Evolutionary conservation across 345 rosid species (phyloP), one percentile per base, ranked within the genome.

Genomic region (Stellera chamaejasme): DNA sequence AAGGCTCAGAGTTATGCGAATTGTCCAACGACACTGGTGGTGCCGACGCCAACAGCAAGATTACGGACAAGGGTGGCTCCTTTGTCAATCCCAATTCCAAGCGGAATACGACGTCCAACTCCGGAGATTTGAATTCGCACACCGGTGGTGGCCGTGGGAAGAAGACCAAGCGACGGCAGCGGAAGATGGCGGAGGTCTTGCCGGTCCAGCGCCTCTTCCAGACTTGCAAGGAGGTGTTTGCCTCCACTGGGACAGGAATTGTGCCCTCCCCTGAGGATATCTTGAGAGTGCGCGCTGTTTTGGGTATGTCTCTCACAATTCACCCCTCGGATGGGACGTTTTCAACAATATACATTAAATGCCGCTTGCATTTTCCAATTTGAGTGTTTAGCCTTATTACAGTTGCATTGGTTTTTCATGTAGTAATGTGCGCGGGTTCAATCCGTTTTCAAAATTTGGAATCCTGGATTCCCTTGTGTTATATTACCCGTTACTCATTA

Each of bases 181-280:
- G 15, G 46, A 67, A 64, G 74, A 67, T 11, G 72, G 42, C 6
- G 59, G 51, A 11, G 14, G 48, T 54, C n/a, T 44, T 62, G n/a
- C 80, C 80, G 8, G 78, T 87, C 43, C 93, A 85, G 82, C 71
- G 60, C 69, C 75, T 94, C 27, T 90, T 68, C 65, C 65, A 82
- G 52, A 77, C 90, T 43, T 94, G 99, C 74, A 80, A 61, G 60
- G 77, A 87, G 28, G 97, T 90, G 13, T 90, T 87, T 68, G 69
- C 80, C 54, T 13, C 1, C 32, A 14, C 80, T 27, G 69, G 72
- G 11, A 12, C 83, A 43, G 91, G 82, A 54, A 32, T 82, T 69
- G 70, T 85, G 45, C 97, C 99, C 6, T 63, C 87, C 28, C 70
- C 73, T 0, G 84, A 79, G 41, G 66, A 82, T 52, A 79, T 94